Evolutionary conservation across 2,329 filamentous ascomycete species (phyloP).

Genomic region (Trichophyton rubrum): DNA sequence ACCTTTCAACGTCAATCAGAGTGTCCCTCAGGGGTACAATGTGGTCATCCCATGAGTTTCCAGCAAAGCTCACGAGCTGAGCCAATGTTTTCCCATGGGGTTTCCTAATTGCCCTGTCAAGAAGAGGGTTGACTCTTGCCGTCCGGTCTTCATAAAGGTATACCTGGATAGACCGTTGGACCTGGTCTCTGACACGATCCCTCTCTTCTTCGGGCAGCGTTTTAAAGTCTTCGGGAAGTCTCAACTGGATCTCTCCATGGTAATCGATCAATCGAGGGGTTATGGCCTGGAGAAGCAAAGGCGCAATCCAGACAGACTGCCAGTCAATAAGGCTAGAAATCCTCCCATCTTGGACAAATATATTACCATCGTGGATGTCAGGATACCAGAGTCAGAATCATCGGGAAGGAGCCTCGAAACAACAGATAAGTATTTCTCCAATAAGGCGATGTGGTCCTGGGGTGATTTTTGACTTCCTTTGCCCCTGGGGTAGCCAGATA

Average conservation of each 20-base stretch:
- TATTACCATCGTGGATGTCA: slow-evolving; percentile 28
- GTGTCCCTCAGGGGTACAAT: slow-evolving; percentile 10
- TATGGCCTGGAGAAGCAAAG: slow-evolving; percentile 3
- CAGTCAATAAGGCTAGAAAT: slow-evolving; percentile 28
- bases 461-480: slow-evolving; percentile 2
- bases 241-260: slow-evolving; percentile 17
- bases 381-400: slow-evolving; percentile 26
- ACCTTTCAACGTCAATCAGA: slow-evolving; percentile 5
- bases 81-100: slow-evolving; percentile 12
- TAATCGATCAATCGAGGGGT: slow-evolving; percentile 13
- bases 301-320: not conserved
- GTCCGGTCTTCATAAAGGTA: slow-evolving; percentile 19
- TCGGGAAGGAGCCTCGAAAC: slow-evolving; percentile 1
- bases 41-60: slow-evolving; percentile 20
- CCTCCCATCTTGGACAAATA: slow-evolving; percentile 24
- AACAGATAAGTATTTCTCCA: slow-evolving; percentile 5
- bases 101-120: slow-evolving; percentile 16
- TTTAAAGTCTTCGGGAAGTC: slow-evolving; percentile 17
- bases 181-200: slow-evolving; percentile 5
- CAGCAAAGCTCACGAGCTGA: slow-evolving; percentile 17
- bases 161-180: slow-evolving; percentile 13
- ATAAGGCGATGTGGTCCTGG: slow-evolving; percentile 1
- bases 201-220: slow-evolving; percentile 13
- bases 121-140: slow-evolving; percentile 17
- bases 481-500: slow-evolving; percentile 7